A percentile compares a stretch with the other conserved stretches of the same genome.
Conservation (phyloP, 169 alveolate species). For the Eimeria necatrix region DNA sequence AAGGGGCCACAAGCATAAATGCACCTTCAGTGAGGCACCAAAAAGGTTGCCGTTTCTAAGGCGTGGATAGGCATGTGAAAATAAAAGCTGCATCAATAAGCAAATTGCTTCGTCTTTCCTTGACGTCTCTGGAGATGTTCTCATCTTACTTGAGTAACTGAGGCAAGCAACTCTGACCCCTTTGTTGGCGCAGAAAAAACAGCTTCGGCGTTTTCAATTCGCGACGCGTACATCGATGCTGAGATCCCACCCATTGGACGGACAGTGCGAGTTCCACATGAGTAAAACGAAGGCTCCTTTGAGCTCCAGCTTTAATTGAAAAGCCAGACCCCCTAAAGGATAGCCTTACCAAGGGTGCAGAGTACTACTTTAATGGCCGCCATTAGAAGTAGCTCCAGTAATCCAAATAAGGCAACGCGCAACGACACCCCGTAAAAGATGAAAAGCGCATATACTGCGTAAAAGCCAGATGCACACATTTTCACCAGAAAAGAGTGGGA, state of each 20-base stretch:
- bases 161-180: conserved; percentile 55
- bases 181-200: conserved; percentile 44
- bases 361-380: conserved; percentile 64
- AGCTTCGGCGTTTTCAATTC: conserved; percentile 25
- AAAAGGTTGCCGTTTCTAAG: neutral
- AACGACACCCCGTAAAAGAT: conserved; percentile 31
- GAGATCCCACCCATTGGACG: neutral
- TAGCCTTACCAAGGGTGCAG: conserved; percentile 60
- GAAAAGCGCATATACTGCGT: neutral
- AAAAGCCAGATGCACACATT: neutral
- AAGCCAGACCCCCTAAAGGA: neutral
- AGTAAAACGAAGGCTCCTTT: neutral
- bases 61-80: neutral
- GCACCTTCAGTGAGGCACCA: too few relatives aligned
- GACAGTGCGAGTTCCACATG: neutral
- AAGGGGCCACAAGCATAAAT: neutral
- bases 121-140: neutral
- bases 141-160: conserved; percentile 35
- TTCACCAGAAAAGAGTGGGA: neutral
- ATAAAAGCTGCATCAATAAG: neutral
- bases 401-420: conserved; percentile 68
- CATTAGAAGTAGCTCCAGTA: conserved; percentile 42
- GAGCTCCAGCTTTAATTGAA: neutral
- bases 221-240: conserved; percentile 69
- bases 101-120: too few relatives aligned